Evolutionary conservation across 495 filamentous ascomycete species (phyloP).

Genomic region (Penicillium cinerascens): DNA sequence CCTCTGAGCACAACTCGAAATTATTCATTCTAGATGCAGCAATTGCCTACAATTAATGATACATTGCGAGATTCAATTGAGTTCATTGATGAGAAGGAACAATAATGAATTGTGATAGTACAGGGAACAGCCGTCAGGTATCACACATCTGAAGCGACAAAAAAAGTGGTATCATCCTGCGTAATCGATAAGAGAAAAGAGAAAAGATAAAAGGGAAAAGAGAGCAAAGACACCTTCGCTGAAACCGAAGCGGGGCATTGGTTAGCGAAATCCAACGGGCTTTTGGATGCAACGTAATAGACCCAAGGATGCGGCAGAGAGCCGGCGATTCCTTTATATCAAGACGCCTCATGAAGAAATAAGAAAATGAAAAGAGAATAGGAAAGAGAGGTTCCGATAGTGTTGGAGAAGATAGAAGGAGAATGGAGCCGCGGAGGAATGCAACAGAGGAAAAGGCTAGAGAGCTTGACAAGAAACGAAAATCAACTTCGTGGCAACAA

Average conservation of each 20-base stretch:
- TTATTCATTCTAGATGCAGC: neutral
- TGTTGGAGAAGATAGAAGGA: constrained; percentile 16
- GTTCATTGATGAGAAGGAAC: constrained; percentile 5
- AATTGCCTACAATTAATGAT: neutral
- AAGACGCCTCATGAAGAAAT: constrained; percentile 25
- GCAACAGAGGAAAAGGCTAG: constrained; percentile 24
- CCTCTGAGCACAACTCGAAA: neutral
- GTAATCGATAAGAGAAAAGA: constrained; percentile 18
- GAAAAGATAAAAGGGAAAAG: constrained; percentile 6
- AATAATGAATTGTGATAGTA: constrained; percentile 19
- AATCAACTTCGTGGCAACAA: constrained; percentile 22
- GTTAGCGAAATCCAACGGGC: constrained; percentile 20
- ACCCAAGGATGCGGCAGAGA: constrained; percentile 21
- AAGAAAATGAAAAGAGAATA: neutral
- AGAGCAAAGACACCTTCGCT: constrained; percentile 20
- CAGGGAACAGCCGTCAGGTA: constrained; percentile 24
- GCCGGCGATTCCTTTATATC: constrained; percentile 22
- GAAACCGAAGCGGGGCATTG: constrained; percentile 17
- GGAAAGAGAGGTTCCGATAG: constrained; percentile 13
- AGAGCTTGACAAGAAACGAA: constrained; percentile 22
- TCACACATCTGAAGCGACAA: constrained; percentile 25
- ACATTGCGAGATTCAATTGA: constrained; percentile 5
- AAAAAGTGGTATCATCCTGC: constrained; percentile 43
- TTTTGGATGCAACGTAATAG: constrained; percentile 30
- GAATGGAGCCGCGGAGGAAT: constrained; percentile 25